Conservation (phyloP, 352 stramenopile species). For the Phytophthora palmivora region DNA sequence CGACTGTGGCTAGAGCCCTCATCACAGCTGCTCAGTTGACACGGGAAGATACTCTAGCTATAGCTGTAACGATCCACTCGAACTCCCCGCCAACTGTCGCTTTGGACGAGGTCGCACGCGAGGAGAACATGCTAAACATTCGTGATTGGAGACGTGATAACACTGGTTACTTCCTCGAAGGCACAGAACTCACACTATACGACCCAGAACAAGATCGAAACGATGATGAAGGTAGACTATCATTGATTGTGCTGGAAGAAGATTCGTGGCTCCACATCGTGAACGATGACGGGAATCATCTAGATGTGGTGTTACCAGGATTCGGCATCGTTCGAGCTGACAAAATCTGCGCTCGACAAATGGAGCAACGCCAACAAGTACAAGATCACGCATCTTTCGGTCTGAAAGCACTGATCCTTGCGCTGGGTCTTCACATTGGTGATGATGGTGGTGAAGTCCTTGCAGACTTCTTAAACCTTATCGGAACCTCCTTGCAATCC, state of each 20-base stretch:
- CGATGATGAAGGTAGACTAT: neutral
- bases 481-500: slow-evolving; percentile 22
- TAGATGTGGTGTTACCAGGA: slow-evolving; percentile 42
- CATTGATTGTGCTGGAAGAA: slow-evolving; percentile 15
- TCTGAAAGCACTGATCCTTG: slow-evolving; percentile 24
- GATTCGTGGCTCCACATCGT: slow-evolving; percentile 33
- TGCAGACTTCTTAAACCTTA: slow-evolving; percentile 25
- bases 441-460: slow-evolving; percentile 26
- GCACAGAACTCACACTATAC: slow-evolving; percentile 15
- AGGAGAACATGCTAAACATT: slow-evolving; percentile 8
- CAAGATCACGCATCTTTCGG: neutral
- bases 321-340: slow-evolving; percentile 25
- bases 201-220: slow-evolving; percentile 1
- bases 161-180: slow-evolving; percentile 20
- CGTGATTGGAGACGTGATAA: slow-evolving; percentile 8
- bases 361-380: slow-evolving; percentile 6
- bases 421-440: slow-evolving; percentile 20
- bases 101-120: neutral
- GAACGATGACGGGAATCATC: slow-evolving; percentile 7
- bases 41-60: slow-evolving; percentile 17
- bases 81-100: slow-evolving; percentile 23
- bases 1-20: slow-evolving; percentile 19
- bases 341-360: neutral
- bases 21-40: slow-evolving; percentile 32
- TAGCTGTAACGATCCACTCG: slow-evolving; percentile 22